These are phyloP conservation scores for Wickerhamomyces strasburgensis DNA, from an alignment of 805 yeast genomes.

Conservation along the genomic window DNA sequence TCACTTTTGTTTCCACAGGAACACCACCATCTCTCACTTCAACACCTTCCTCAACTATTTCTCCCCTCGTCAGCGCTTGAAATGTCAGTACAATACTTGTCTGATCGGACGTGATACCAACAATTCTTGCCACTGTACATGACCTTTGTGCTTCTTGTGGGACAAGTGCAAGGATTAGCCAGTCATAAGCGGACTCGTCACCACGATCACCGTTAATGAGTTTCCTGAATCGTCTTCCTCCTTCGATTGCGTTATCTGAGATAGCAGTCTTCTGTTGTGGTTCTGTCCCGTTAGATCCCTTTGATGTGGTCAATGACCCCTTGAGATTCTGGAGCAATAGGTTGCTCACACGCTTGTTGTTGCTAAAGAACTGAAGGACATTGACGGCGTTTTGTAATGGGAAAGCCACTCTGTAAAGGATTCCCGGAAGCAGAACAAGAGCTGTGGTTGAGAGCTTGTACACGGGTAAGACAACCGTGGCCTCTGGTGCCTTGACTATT, in stretches of 20 bases:
- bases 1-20: slow-evolving; percentile 13
- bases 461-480: slow-evolving; percentile 16
- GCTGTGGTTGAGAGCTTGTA: slow-evolving; percentile 18
- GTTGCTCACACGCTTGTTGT: slow-evolving; percentile 17
- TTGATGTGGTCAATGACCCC: too few species aligned
- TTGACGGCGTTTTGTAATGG: slow-evolving; percentile 42
- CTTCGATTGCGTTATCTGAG: slow-evolving; percentile 12
- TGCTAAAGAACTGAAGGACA: slow-evolving; percentile 37
- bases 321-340: slow-evolving; percentile 13
- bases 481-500: not conserved
- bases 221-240: slow-evolving; percentile 17
- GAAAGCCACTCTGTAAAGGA: slow-evolving; percentile 54
- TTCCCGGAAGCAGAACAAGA: slow-evolving; percentile 55
- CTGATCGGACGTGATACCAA: slow-evolving; percentile 40
- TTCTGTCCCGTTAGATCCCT: too few species aligned
- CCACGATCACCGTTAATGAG: slow-evolving; percentile 19
- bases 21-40: slow-evolving; percentile 15
- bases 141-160: slow-evolving; percentile 28
- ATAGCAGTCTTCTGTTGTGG: too few species aligned
- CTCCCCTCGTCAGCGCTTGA: slow-evolving; percentile 46
- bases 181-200: slow-evolving; percentile 21
- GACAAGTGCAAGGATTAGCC: slow-evolving; percentile 23
- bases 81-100: slow-evolving; percentile 41
- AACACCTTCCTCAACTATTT: slow-evolving; percentile 15
- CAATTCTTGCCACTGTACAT: slow-evolving; percentile 37